phyloP scores from a whole-genome alignment of 352 stramenopile species.

The Phytopythium sindhum region DNA sequence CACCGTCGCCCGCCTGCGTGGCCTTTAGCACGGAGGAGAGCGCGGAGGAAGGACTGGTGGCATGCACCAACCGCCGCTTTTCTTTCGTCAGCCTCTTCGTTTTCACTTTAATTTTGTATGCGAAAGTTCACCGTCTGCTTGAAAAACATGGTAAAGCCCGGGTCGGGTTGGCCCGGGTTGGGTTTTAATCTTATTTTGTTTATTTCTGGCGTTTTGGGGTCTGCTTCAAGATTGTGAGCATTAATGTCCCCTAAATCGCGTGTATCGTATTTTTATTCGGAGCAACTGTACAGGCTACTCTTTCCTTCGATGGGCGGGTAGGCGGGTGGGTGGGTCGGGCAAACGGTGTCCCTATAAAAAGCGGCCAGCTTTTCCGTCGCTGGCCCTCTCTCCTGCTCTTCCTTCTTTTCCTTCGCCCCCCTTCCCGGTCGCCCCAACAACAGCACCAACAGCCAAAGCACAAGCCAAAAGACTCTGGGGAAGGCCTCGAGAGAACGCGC shows the following conservation, averaged over 20 bases:
- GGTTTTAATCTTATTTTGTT: too few species aligned
- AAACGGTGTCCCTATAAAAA: background rate
- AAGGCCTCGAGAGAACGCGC: background rate
- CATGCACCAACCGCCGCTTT: background rate
- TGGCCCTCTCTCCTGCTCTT: background rate
- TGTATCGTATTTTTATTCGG: background rate
- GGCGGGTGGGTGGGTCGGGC: background rate
- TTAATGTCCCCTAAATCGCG: too few species aligned
- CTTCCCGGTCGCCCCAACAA: background rate
- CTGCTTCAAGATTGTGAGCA: too few species aligned
- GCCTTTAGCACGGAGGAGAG: too few species aligned
- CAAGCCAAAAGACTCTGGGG: constrained; percentile 7
- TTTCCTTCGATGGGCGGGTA: too few species aligned
- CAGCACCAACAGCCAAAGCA: constrained; percentile 1
- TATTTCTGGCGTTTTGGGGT: too few species aligned
- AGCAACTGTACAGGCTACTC: background rate
- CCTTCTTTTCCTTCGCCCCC: background rate
- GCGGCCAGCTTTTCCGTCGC: background rate
- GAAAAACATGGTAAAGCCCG: background rate
- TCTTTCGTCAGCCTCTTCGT: background rate
- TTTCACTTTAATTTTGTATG: constrained; percentile 5
- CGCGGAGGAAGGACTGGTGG: too few species aligned
- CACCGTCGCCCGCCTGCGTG: too few species aligned
- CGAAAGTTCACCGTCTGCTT: background rate
- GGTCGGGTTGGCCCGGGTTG: background rate